Evolutionary conservation across 345 rosid species (phyloP).

Genomic region (Melaleuca alternifolia): DNA sequence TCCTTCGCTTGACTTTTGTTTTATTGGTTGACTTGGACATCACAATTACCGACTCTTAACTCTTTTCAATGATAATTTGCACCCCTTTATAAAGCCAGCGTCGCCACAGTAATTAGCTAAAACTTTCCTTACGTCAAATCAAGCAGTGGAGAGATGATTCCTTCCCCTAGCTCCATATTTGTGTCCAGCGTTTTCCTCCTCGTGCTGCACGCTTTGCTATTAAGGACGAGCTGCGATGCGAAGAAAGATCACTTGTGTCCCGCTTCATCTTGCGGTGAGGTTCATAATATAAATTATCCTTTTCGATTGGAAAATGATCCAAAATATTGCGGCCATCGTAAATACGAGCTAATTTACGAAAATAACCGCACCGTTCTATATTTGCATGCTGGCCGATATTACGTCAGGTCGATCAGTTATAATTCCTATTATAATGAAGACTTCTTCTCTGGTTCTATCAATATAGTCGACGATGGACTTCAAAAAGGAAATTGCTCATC

Average conservation of each 20-base stretch:
- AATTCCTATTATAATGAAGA: too few species aligned
- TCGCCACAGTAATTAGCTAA: neutral
- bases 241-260: fast-evolving
- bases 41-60: too few species aligned
- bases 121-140: neutral
- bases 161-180: neutral
- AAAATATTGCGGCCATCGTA: neutral
- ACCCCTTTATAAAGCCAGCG: too few species aligned
- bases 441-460: too few species aligned
- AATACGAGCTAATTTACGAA: neutral
- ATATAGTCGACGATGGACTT: too few species aligned
- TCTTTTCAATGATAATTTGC: too few species aligned
- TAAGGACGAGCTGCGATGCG: fast-evolving
- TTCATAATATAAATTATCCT: neutral
- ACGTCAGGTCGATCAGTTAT: too few species aligned
- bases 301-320: fast-evolving
- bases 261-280: neutral
- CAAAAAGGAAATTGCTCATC: too few species aligned
- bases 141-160: neutral
- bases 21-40: neutral
- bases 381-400: fast-evolving
- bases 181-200: neutral
- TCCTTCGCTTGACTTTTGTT: neutral
- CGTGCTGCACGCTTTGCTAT: neutral
- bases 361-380: fast-evolving